Evolutionary conservation across 73 alveolate species (phyloP).

Genomic region (Paramecium caudatum): DNA sequence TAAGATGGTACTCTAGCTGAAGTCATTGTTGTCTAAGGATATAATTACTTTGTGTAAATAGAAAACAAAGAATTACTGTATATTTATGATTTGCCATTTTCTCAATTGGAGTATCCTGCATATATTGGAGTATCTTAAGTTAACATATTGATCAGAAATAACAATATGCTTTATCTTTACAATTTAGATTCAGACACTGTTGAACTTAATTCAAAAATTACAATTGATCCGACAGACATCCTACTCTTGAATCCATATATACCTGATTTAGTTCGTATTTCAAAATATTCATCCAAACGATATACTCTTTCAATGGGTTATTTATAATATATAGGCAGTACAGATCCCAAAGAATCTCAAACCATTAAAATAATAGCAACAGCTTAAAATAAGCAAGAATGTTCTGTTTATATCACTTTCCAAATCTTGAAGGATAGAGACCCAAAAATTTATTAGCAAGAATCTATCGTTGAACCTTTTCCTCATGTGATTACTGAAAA

Average conservation of each 20-base stretch:
- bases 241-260: conserved; percentile 10
- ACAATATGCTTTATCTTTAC: neutral
- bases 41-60: neutral
- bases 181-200: conserved; percentile 1
- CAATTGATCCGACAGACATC: neutral
- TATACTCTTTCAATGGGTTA: conserved; percentile 39
- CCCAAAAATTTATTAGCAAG: neutral
- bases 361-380: neutral
- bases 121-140: neutral
- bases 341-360: neutral
- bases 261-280: conserved; percentile 31
- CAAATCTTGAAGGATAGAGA: conserved; percentile 14
- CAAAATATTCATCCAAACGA: neutral
- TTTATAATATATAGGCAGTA: conserved; percentile 6
- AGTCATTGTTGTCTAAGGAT: conserved; percentile 19
- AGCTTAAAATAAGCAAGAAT: neutral
- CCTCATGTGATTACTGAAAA: conserved; percentile 25
- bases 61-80: neutral
- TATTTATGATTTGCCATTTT: conserved; percentile 39
- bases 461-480: neutral
- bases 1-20: neutral
- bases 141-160: neutral
- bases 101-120: conserved; percentile 41
- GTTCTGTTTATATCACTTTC: neutral
- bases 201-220: neutral